A percentile compares a stretch with the other conserved stretches of the same genome.
Conservation (phyloP, 345 rosid genomes). For the Zanthoxylum bungeanum region DNA sequence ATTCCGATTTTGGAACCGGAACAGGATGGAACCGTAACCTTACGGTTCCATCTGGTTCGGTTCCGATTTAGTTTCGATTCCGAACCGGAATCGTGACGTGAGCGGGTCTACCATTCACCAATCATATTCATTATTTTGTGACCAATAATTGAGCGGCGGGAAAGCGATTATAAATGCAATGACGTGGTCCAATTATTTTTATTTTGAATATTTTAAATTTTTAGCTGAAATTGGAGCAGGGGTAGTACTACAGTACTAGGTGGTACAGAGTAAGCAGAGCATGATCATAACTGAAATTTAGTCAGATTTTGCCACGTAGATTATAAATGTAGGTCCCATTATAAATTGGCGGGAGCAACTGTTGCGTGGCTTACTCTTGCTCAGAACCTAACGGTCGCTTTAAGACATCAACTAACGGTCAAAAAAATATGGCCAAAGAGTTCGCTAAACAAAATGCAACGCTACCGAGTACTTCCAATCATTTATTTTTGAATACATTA, state of each 20-base stretch:
- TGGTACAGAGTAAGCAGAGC: neutral
- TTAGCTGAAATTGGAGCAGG: neutral
- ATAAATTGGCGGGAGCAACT: constrained; percentile 23
- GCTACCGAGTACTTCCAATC: too few relatives aligned
- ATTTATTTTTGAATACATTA: too few relatives aligned
- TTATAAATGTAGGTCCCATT: neutral
- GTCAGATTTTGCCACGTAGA: neutral
- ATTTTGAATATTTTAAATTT: neutral
- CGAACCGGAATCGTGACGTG: too few relatives aligned
- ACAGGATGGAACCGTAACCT: too few relatives aligned
- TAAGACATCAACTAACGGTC: constrained; percentile 36
- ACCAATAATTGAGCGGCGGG: neutral
- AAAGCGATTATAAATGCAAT: neutral
- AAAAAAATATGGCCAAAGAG: constrained; percentile 11
- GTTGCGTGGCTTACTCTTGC: neutral
- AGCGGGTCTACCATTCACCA: too few relatives aligned
- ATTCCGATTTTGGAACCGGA: too few relatives aligned
- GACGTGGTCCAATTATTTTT: neutral
- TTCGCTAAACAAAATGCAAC: too few relatives aligned
- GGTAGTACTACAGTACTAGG: too few relatives aligned
- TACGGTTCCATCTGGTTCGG: too few relatives aligned
- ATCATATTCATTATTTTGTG: too few relatives aligned
- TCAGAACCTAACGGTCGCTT: constrained; percentile 24
- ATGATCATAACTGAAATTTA: neutral
- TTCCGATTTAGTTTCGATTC: too few relatives aligned